Base-by-base conservation (phyloP, 2,329 filamentous ascomycete species). In the Ascomycota sp. region DNA sequence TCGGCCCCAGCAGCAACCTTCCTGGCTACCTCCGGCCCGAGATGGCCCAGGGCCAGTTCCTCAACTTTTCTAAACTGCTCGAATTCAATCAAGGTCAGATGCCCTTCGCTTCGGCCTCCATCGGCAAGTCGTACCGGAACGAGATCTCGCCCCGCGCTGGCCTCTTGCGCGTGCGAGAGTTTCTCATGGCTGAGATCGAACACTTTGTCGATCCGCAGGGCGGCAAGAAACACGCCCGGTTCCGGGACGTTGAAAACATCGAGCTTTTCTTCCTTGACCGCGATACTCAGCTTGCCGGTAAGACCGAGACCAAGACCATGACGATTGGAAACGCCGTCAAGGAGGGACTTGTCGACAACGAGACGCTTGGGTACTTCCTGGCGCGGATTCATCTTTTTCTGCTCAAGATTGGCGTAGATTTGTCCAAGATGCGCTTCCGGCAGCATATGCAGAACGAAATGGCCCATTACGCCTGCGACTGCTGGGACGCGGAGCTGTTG, bases 101-200 rank as follows among this genome's bases (percentile, higher is more conserved):
- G 79, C 89, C 89, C 19, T 95, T 98, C 48, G 89, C 89, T 10
- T 95, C 86, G 29, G 89, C 89, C 28, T 92, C 81, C 24, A 91
- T 98, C 50, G 89, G 89, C 55, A 93, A 93, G 57, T 94, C 86
- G 2, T 95, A 93, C 68, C 74, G 89, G 45, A 98, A 98, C 51
- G 89, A 98, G 50, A 94, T 98, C 43, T 94, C 89, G 0, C 89
- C 89, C 8, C 72, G 89, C 32, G 71, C 81, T 38, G 89, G 89
- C 56, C 72, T 98, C 25, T 59, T 98, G 34, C 78, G 89, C 43
- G 89, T 98, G 26, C 80, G 89, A 43, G 89, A 98, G 53, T 95
- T 98, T 59, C 58, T 94, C 43, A 95, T 98, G 89, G 89, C 86
- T 17, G 89, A 98, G 57, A 93, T 98, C 43, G 89, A 98, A 61